Conservation (phyloP, 108 stramenopile genomes). For the Skeletonema potamos region DNA sequence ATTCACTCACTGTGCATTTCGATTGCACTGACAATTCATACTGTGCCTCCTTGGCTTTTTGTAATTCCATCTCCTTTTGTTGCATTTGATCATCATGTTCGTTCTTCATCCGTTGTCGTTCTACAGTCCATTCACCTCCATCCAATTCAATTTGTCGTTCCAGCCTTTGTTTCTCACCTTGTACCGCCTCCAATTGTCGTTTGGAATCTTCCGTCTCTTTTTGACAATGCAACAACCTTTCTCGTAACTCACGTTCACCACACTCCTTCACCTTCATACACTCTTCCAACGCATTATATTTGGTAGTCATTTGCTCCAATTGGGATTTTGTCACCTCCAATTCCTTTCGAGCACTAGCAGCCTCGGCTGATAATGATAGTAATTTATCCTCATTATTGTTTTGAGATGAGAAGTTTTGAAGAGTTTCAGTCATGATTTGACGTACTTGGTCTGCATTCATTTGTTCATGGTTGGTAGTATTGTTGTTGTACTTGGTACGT, state of each 20-base stretch:
- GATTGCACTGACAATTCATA: slow-evolving; percentile 5
- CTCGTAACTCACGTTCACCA: background rate
- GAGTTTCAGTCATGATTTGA: background rate
- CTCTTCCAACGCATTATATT: background rate
- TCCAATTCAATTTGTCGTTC: background rate
- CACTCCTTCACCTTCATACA: background rate
- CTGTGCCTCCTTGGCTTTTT: background rate
- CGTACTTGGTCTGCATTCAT: background rate
- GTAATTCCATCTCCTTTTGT: background rate
- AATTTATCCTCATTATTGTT: background rate
- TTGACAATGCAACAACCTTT: too few species aligned
- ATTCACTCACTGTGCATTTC: background rate
- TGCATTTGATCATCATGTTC: background rate
- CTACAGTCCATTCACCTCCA: background rate
- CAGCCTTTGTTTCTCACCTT: background rate
- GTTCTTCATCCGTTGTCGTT: background rate
- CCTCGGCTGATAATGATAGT: background rate
- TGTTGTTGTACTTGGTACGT: background rate
- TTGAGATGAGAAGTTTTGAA: background rate
- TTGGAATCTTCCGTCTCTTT: background rate
- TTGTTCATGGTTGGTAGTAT: background rate
- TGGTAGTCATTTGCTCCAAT: background rate
- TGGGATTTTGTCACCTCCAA: background rate
- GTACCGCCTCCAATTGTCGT: background rate
- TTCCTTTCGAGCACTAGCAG: background rate